A percentile compares a stretch with the other conserved stretches of the same genome.
These are phyloP conservation scores for Chiua sp. DNA, from an alignment of 1,284 basidiomycete genomes.

Conservation along the genomic window DNA sequence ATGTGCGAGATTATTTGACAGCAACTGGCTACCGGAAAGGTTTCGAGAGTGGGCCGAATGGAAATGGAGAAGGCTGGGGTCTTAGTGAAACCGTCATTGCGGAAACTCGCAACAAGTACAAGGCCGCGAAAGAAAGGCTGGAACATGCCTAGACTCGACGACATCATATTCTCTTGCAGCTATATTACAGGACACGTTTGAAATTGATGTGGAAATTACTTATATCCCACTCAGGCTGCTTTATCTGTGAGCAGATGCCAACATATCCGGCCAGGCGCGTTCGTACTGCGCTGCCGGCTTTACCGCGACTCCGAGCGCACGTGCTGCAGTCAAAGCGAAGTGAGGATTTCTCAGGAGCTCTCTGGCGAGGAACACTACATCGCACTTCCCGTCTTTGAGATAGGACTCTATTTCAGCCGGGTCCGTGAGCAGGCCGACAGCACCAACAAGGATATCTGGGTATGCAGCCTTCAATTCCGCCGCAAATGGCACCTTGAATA, in stretches of 20 bases:
- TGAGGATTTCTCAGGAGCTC: constrained; percentile 67
- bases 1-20: constrained; percentile 89
- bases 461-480: constrained; percentile 69
- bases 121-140: constrained; percentile 77
- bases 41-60: constrained; percentile 73
- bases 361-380: constrained; percentile 72
- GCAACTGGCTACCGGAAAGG: constrained; percentile 78
- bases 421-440: constrained; percentile 79
- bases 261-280: constrained; percentile 59
- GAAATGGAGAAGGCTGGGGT: constrained; percentile 72
- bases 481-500: constrained; percentile 67
- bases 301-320: constrained; percentile 59
- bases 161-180: not conserved
- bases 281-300: constrained; percentile 72
- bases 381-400: constrained; percentile 67
- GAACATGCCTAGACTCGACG: constrained; percentile 32
- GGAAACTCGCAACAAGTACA: constrained; percentile 80
- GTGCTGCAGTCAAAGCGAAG: constrained; percentile 59
- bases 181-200: not conserved
- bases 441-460: constrained; percentile 58
- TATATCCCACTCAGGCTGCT: not conserved
- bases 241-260: constrained; percentile 34
- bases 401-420: constrained; percentile 70
- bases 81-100: constrained; percentile 80
- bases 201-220: not conserved